Base-by-base conservation (phyloP, 495 filamentous ascomycete species). In the Hypoxylon subgilvum region DNA sequence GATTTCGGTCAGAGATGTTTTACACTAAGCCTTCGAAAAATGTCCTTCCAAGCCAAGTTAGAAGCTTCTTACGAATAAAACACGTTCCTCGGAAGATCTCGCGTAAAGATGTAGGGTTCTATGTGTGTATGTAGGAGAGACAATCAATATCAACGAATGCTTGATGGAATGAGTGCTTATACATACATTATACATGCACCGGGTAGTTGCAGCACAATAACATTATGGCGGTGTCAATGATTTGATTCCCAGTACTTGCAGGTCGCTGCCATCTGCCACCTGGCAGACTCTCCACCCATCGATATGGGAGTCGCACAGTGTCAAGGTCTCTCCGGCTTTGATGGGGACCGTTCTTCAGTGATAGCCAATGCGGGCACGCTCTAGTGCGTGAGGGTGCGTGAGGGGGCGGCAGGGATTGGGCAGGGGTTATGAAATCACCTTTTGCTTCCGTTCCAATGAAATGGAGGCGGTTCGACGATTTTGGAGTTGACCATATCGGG, bases 401-500 rank as follows among this genome's bases (percentile, higher is more conserved):
- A 57, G 61, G 61, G 61, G 50, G 12, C 43, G 53, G 30, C 61
- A 57, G 61, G 61, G 61, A 43, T 46, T 30, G n/a, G n/a, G n/a
- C n/a, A n/a, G n/a, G n/a, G n/a, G n/a, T n/a, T n/a, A n/a, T 13
- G 30, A 51, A 47, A 55, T 63, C 54, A 49, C 48, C 49, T 31
- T n/a, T 53, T 58, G 54, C 49, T 54, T 64, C 61, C 61, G 61
- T 64, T 54, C 61, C 61, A 64, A 64, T 64, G 45, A 59, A 42
- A 64, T 59, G 38, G 32, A 59, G 61, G 61, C 61, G 49, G 54
- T 48, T 64, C 61, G 61, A 64, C 61, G 47, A 46, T 64, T 64
- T 64, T 64, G 61, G 61, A 64, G 61, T 59, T 64, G 61, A 45
- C 61, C 61, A 59, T 64, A 58, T 64, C 54, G 61, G 61, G 61